Base-by-base conservation (phyloP, 1,284 basidiomycete species). In the Apiotrichum veenhuisii region DNA sequence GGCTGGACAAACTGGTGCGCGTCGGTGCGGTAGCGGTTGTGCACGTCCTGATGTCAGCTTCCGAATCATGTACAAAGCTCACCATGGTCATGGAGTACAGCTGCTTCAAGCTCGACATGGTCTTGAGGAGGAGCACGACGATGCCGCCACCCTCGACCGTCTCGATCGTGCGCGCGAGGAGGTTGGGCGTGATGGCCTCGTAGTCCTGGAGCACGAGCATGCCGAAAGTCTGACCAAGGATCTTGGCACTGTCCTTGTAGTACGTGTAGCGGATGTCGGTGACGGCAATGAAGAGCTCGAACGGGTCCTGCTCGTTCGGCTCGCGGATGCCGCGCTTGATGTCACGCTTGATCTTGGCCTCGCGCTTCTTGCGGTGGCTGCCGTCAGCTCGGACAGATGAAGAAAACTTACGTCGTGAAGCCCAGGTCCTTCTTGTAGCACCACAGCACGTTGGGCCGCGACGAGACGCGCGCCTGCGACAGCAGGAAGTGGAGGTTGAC, bases 131-230 rank as follows among this genome's bases (percentile, higher is more conserved):
- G 18, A 98, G 79, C 2, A 97, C 88, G 4, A 99, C 86, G 37
- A 98, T 80, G 4, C 96, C 96, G 34, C 96, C 96, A 23, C 96
- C 96, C 73, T 98, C 91, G 1, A 98, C 95, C 0, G 96, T 99
- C 80, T 99, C 96, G 57, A 98, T 94, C 22, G 96, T 98, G 50
- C 95, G 82, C 7, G 96, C 96, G 30, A 98, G 85, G 56, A 98
- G 79, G 79, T 99, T 99, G 30, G 96, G 96, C 1, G 96, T 99
- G 64, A 99, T 86, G 3, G 96, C 95, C 74, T 99, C 96, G 68
- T 98, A 99, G 73, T 98, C 96, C 78, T 98, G 96, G 55, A 99
- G 80, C 10, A 98, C 85, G 62, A 92, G 87, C 93, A 98, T 98
- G 45, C 95, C 95, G 76, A 89, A 98, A 0, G 96, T 98, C 73